These are phyloP conservation scores for Metschnikowia arizonensis DNA, from an alignment of 805 yeast genomes.

Conservation along the genomic window DNA sequence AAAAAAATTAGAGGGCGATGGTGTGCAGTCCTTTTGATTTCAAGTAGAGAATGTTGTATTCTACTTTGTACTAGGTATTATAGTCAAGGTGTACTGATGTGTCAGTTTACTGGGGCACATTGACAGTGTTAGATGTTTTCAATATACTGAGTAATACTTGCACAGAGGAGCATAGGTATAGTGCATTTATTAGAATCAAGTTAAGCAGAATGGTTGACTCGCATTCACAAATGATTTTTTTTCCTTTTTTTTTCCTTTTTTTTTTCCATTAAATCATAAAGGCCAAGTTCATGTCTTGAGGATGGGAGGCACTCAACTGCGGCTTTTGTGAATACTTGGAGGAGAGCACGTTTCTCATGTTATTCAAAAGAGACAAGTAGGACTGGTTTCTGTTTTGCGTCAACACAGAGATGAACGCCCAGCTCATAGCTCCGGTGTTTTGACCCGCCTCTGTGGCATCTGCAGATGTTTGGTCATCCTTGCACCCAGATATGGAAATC, in stretches of 20 bases:
- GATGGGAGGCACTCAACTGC: constrained; percentile 76
- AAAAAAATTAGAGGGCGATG: not conserved
- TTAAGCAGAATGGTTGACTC: too few relatives aligned
- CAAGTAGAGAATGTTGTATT: not conserved
- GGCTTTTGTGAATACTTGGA: constrained; percentile 77
- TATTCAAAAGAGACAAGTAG: constrained; percentile 64
- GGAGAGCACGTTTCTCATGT: constrained; percentile 59
- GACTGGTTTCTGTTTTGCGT: constrained; percentile 58
- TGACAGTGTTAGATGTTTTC: too few relatives aligned
- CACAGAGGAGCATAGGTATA: too few relatives aligned
- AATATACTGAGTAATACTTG: too few relatives aligned
- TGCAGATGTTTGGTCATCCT: constrained; percentile 75
- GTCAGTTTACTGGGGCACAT: too few relatives aligned
- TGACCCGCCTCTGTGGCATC: constrained; percentile 70
- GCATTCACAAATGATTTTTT: too few relatives aligned
- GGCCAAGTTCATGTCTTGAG: constrained; percentile 54
- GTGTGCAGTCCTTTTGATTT: not conserved
- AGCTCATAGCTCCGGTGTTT: constrained; percentile 83
- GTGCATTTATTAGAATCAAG: too few relatives aligned
- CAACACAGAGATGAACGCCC: constrained; percentile 67
- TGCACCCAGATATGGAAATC: constrained; percentile 73
- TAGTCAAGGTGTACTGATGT: not conserved
- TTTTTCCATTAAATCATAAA: constrained; percentile 25
- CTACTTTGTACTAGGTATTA: not conserved
- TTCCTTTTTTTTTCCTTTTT: too few relatives aligned